A percentile compares a stretch with the other conserved stretches of the same genome.
phyloP scores from a whole-genome alignment of 2,329 filamentous ascomycete species.

The Pezicula radicicola region DNA sequence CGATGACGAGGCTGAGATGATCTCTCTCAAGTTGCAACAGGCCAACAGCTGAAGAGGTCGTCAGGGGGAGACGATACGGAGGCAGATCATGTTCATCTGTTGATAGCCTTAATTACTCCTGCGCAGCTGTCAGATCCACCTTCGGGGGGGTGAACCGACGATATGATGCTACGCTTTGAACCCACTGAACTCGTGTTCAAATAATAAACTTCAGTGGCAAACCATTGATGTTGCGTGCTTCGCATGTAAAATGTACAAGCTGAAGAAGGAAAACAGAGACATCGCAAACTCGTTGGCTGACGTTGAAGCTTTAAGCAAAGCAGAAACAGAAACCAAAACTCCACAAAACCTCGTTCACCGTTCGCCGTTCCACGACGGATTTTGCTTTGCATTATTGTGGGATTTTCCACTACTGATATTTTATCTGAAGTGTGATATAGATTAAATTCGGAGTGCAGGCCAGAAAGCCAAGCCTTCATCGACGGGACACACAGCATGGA shows the following conservation, averaged over 20 bases:
- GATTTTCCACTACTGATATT: slow-evolving; percentile 10
- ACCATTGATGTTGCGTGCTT: too few relatives aligned
- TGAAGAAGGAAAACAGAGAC: too few relatives aligned
- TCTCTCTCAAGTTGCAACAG: background rate
- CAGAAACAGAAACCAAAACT: slow-evolving; percentile 2
- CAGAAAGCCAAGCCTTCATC: background rate
- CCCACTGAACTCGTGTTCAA: too few relatives aligned
- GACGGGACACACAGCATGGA: slow-evolving; percentile 1
- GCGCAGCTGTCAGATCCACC: background rate
- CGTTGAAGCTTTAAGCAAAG: background rate
- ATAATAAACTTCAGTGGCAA: too few relatives aligned
- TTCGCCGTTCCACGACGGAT: slow-evolving; percentile 6
- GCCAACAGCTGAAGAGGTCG: too few relatives aligned
- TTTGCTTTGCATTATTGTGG: background rate
- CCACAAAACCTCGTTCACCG: too few relatives aligned
- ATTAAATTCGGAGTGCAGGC: slow-evolving; percentile 13
- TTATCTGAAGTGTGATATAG: slow-evolving; percentile 15
- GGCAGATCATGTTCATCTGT: background rate
- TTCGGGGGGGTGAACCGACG: too few relatives aligned
- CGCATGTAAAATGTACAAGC: too few relatives aligned
- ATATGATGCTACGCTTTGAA: too few relatives aligned
- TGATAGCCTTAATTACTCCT: background rate
- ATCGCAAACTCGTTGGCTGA: background rate
- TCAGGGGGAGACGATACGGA: background rate
- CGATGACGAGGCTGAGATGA: background rate